Base-by-base conservation (phyloP, 1,284 basidiomycete species). In the Pyrrhoderma noxium region DNA sequence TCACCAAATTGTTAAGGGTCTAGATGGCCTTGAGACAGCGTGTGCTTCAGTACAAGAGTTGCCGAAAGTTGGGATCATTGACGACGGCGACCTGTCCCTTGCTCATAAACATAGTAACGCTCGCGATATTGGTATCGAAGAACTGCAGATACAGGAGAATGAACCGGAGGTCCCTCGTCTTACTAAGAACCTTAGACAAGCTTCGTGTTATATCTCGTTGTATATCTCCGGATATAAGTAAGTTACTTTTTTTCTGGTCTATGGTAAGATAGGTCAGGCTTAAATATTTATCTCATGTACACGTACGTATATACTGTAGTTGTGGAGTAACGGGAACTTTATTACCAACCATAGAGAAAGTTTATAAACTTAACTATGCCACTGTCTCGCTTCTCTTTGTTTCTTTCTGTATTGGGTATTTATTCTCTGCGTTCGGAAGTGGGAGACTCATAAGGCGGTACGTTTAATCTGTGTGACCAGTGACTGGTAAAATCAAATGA, bases 171-270 rank as follows among this genome's bases (percentile, higher is more conserved):
- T 46, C 9, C 36, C 52, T 4, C 35, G 23, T 3, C 40, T 42
- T 19, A 46, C 38, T n/a, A 47, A 54, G 31, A 19, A 14, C 11
- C 14, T 50, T 21, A 23, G 52, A 21, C 38, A 54, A 21, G 34
- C 37, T 8, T 31, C 47, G 18, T 49, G 47, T 35, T 49, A 54
- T 45, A 35, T 54, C 5, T 49, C 47, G 9, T 35, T 65, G 9
- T 64, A 63, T 37, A 55, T 65, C 1, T 61, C 62, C n/a, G 63
- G 63, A 4, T 65, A 61, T 58, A 65, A 65, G 62, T 65, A 27
- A 58, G 61, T 59, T 25, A 43, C 25, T n/a, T 7, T 44, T 19
- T 22, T 4, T 16, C 19, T 16, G 31, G 14, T 13, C 14, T 9
- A 8, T 50, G 23, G 14, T 13, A n/a, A 8, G 16, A 42, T 42